These are phyloP conservation scores for Jatropha podagrica DNA, from an alignment of 441 rosid species.

Conservation along the genomic window DNA sequence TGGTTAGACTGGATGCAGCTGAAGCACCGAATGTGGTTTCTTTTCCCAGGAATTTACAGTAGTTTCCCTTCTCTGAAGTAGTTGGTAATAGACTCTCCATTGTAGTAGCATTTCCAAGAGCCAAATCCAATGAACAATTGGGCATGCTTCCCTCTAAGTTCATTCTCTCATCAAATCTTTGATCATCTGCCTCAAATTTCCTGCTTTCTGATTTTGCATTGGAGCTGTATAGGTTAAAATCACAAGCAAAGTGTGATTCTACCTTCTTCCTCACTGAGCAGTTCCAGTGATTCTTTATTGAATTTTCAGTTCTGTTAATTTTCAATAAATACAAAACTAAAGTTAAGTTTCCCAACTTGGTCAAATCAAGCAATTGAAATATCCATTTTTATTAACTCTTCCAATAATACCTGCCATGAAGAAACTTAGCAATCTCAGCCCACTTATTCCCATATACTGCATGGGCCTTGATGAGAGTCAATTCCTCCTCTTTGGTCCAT, in stretches of 20 bases:
- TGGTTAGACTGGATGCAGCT: not conserved
- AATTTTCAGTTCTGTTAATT: conserved; percentile 71
- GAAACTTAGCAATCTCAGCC: conserved; percentile 91
- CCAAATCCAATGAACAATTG: conserved; percentile 18
- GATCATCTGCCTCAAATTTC: conserved; percentile 4
- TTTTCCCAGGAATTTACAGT: not conserved
- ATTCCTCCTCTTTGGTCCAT: conserved; percentile 83
- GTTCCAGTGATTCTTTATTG: conserved; percentile 96
- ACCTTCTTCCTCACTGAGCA: conserved; percentile 77
- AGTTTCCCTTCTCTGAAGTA: not conserved
- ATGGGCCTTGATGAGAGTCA: conserved; percentile 69
- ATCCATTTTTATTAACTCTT: not conserved
- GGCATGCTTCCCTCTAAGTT: conserved; percentile 8
- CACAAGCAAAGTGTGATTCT: conserved; percentile 45
- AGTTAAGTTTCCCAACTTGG: not conserved
- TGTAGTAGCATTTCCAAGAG: conserved; percentile 12
- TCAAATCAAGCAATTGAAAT: not conserved
- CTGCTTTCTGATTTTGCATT: conserved; percentile 12
- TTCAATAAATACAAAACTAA: conserved; percentile 14
- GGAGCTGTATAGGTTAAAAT: conserved; percentile 7
- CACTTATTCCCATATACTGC: conserved; percentile 68
- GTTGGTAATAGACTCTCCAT: conserved; percentile 2
- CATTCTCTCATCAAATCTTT: conserved; percentile 1
- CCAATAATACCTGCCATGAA: conserved; percentile 76
- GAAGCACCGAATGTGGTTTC: conserved; percentile 8